Evolutionary conservation across 129 eudicot species (phyloP).

Genomic region (Chrysanthemum seticuspe): DNA sequence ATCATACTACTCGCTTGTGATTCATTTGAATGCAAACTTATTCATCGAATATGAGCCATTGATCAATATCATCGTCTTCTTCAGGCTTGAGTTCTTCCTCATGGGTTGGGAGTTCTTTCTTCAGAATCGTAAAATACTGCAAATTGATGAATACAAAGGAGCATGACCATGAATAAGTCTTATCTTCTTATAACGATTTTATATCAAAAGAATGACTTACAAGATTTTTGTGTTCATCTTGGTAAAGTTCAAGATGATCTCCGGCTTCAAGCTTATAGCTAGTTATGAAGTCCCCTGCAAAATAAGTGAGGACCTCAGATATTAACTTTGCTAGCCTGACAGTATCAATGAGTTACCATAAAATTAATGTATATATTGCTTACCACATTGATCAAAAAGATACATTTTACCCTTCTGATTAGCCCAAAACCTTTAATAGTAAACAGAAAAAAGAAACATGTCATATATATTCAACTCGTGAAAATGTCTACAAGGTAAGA

Average conservation of each 20-base stretch:
- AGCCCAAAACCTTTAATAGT: slow-evolving; percentile 28
- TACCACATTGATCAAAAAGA: slow-evolving; percentile 28
- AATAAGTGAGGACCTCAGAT: not conserved
- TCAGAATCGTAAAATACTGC: slow-evolving; percentile 20
- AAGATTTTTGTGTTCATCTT: slow-evolving; percentile 24
- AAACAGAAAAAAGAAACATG: not conserved
- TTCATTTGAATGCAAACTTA: too few species aligned
- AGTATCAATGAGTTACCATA: not conserved
- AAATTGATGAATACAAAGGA: not conserved
- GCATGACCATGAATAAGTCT: too few species aligned
- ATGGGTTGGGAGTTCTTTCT: slow-evolving; percentile 10
- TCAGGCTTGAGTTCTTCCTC: slow-evolving; percentile 13
- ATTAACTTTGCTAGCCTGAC: not conserved
- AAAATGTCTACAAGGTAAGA: not conserved
- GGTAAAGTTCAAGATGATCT: slow-evolving; percentile 25
- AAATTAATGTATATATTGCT: slow-evolving; percentile 15
- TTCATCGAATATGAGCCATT: too few species aligned
- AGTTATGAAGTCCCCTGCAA: slow-evolving; percentile 21
- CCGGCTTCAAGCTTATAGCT: slow-evolving; percentile 18
- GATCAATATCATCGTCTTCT: not conserved
- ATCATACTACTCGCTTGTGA: too few species aligned
- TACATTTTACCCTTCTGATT: slow-evolving; percentile 27
- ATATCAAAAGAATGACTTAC: slow-evolving; percentile 7
- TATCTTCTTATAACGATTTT: not conserved
- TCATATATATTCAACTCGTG: slow-evolving; percentile 3